Percentiles rank a stretch among this genome's conserved stretches.
Evolutionary conservation across 2,329 filamentous ascomycete genomes (phyloP).

Genomic region (Talaromyces atroroseus): DNA sequence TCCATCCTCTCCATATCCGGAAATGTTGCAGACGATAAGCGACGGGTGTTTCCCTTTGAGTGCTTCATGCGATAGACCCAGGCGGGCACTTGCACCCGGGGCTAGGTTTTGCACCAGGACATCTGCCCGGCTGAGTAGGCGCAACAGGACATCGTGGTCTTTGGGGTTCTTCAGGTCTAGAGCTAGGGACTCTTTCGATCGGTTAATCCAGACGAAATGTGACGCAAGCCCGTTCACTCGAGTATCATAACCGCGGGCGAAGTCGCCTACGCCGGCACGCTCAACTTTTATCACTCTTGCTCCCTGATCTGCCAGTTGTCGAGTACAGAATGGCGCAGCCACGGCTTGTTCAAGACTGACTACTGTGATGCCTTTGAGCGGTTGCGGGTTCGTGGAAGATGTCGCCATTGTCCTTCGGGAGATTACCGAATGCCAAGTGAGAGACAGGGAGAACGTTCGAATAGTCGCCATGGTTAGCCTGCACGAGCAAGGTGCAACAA

Average conservation of each 20-base stretch:
- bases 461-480: too few species aligned
- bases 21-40: conserved; percentile 52
- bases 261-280: conserved; percentile 48
- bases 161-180: conserved; percentile 44
- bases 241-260: conserved; percentile 48
- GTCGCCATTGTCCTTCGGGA: not conserved
- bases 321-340: conserved; percentile 51
- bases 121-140: conserved; percentile 43
- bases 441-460: too few species aligned
- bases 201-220: conserved; percentile 53
- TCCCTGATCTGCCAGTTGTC: conserved; percentile 51
- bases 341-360: conserved; percentile 53
- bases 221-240: conserved; percentile 48
- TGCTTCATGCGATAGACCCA: conserved; percentile 45
- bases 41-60: conserved; percentile 39
- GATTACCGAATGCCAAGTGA: too few species aligned
- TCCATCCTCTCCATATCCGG: conserved; percentile 48
- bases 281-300: conserved; percentile 54
- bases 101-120: conserved; percentile 52
- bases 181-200: conserved; percentile 50
- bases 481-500: too few species aligned
- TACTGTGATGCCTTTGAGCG: conserved; percentile 45
- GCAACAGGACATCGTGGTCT: conserved; percentile 42
- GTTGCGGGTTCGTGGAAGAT: conserved; percentile 15
- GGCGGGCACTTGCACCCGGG: conserved; percentile 44